Base-by-base conservation (phyloP, 2,329 filamentous ascomycete species). In the Xylariales sp. region DNA sequence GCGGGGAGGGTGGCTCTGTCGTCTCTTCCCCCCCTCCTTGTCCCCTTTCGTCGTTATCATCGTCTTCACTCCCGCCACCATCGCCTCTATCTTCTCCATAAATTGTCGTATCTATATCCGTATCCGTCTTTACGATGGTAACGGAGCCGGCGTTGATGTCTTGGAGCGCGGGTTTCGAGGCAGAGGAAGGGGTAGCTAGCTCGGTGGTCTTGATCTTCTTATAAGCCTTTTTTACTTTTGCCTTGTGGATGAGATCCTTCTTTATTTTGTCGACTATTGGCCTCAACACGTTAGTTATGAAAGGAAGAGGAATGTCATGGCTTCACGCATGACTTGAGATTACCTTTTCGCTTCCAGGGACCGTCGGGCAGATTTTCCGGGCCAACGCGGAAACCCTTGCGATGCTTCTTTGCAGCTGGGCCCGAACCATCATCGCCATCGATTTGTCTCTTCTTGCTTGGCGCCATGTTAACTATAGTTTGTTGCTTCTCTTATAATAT, bases 361-460 rank as follows among this genome's bases (percentile, higher is more conserved):
- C 95, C 94, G 79, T 97, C 94, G 48, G 95, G 95, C 32, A 98
- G 85, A 79, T 97, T 97, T 45, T 91, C 91, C 36, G 95, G 94
- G 0, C 94, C 95, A 64, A 97, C 91, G 48, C 87, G 87, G 82
- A 98, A 97, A 58, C 93, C 93, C 73, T 92, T 91, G 72, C 83
- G 83, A 65, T 81, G 80, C 77, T 86, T 88, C 76, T 88, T 88
- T 16, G 80, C 77, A 7, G 78, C 81, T 48, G 80, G 72, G 53
- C 76, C 77, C 16, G 77, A 71, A 67, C 82, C 80, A 60, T 71
- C 68, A 45, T 78, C 76, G 12, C 76, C 77, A 50, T 89, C 86
- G 36, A 80, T 82, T n/a, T 84, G 76, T 69, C 88, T 81, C 78
- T 71, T 71, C 78, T 71, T 71, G 39, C 36, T 61, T 23, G 83